Base-by-base conservation (phyloP, 305 asterid genomes). In the Plantago coronopus region DNA sequence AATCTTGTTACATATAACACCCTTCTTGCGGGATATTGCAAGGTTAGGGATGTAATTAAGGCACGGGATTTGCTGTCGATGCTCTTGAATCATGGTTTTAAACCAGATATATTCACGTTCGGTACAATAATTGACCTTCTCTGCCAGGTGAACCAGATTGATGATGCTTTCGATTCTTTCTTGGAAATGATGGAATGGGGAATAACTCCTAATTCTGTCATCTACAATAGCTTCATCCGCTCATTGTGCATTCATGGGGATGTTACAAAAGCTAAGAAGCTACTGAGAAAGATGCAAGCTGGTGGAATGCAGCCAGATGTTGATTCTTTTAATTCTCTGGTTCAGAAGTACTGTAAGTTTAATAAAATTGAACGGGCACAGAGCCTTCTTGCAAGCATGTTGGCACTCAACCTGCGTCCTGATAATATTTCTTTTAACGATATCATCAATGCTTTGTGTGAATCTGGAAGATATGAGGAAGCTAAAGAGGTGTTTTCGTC, bases 121-220 rank as follows among this genome's bases (percentile, higher is more conserved):
- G 80, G 80, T 73, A 80, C 95, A 34, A 65, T 93, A 69, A 87
- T 93, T 42, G 83, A 93, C 47, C 83, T 90, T 58, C 97, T 93
- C 64, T 93, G 95, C 75, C 81, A 70, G 71, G 69, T 66, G 62
- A 70, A 76, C 42, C 81, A 68, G 37, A 79, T 75, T 42, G 74
- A 55, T 13, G 99, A 93, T 76, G 96, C 99, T 59, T 89, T 78
- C 63, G 88, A 85, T 69, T 89, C 97, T 73, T 80, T 83, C 48
- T 44, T 58, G 5, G 99, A 93, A 78, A 89, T 89, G 95, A 70
- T 60, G 61, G 78, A 82, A 62, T 89, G 99, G 99, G 96, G 87
- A 67, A 76, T 89, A 55, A 44, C 73, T 56, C 97, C 99, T 17
- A 93, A 85, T 69, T 69, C 79, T 2, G 65, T 81, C 63, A 73